Evolutionary conservation across 441 rosid genomes (phyloP).

Genomic region (Geranium incanum): DNA sequence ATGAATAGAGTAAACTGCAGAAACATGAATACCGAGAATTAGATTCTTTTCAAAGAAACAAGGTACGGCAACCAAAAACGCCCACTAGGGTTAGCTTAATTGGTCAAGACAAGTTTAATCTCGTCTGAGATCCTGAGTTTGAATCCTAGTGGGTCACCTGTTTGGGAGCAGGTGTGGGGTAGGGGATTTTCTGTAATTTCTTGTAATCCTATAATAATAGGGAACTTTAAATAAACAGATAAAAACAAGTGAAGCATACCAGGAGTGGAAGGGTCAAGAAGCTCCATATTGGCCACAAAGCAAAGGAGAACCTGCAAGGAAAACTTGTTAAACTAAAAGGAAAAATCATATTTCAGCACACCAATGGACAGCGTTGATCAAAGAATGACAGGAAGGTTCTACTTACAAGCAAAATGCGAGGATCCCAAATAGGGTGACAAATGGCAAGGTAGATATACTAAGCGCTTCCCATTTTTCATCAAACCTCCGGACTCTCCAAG

Average conservation of each 20-base stretch:
- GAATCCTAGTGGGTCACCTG: too few relatives aligned
- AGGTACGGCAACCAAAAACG: slow-evolving; percentile 7
- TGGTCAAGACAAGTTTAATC: too few relatives aligned
- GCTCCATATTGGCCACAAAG: slow-evolving; percentile 96
- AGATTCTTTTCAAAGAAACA: slow-evolving; percentile 17
- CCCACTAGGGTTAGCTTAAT: too few relatives aligned
- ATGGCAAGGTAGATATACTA: slow-evolving; percentile 72
- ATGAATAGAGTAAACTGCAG: slow-evolving; percentile 91
- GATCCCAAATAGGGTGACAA: slow-evolving; percentile 70
- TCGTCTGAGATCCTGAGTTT: too few relatives aligned
- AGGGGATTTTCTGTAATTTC: too few relatives aligned
- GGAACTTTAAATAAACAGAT: too few relatives aligned
- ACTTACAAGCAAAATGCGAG: slow-evolving; percentile 86
- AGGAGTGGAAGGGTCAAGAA: slow-evolving; percentile 90
- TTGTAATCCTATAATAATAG: too few relatives aligned
- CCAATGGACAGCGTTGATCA: slow-evolving; percentile 12
- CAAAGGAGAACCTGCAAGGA: slow-evolving; percentile 55
- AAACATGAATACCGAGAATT: slow-evolving; percentile 19
- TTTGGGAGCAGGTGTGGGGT: too few relatives aligned
- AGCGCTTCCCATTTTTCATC: slow-evolving; percentile 87
- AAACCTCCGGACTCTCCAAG: slow-evolving; percentile 74
- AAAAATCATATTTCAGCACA: slow-evolving; percentile 16
- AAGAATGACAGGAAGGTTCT: slow-evolving; percentile 13
- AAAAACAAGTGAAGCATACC: slow-evolving; percentile 33
- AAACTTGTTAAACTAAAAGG: slow-evolving; percentile 21